Evolutionary conservation across 2,329 filamentous ascomycete genomes (phyloP).

Genomic region (Fusarium austroafricanum): DNA sequence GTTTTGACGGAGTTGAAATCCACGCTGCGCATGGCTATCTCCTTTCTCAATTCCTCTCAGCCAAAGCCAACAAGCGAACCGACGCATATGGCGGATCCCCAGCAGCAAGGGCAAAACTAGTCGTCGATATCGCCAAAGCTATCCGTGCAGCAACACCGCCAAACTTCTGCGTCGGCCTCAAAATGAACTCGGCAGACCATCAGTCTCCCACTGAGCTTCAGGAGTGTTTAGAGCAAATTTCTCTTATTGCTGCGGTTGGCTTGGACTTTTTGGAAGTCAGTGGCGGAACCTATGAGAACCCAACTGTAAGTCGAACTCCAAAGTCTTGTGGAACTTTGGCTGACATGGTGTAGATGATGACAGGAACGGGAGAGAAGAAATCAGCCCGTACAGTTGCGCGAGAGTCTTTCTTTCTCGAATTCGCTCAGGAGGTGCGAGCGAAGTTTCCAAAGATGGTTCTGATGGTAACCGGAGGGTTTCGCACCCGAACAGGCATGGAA

Average conservation of each 20-base stretch:
- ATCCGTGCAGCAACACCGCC: constrained; percentile 53
- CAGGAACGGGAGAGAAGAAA: constrained; percentile 23
- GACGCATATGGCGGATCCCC: constrained; percentile 68
- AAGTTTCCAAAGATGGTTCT: constrained; percentile 58
- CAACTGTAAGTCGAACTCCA: constrained; percentile 51
- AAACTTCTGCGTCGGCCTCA: constrained; percentile 63
- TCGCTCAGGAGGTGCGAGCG: constrained; percentile 64
- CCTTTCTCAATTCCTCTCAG: constrained; percentile 65
- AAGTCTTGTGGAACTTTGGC: background rate
- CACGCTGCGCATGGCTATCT: constrained; percentile 69
- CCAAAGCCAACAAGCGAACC: constrained; percentile 61
- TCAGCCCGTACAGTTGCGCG: constrained; percentile 60
- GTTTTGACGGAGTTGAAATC: constrained; percentile 59
- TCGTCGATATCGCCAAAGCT: constrained; percentile 62
- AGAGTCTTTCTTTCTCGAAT: constrained; percentile 77
- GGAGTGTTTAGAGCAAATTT: constrained; percentile 69
- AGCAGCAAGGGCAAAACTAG: constrained; percentile 60
- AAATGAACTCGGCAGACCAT: constrained; percentile 69
- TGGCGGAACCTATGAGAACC: constrained; percentile 70
- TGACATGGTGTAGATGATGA: constrained; percentile 50
- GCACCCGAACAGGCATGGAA: constrained; percentile 59
- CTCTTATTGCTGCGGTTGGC: constrained; percentile 58
- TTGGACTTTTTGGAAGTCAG: constrained; percentile 77
- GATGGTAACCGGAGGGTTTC: constrained; percentile 73
- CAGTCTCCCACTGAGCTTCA: constrained; percentile 56